Base-by-base conservation (phyloP, 2,329 filamentous ascomycete genomes). In the Penicillium sp. region DNA sequence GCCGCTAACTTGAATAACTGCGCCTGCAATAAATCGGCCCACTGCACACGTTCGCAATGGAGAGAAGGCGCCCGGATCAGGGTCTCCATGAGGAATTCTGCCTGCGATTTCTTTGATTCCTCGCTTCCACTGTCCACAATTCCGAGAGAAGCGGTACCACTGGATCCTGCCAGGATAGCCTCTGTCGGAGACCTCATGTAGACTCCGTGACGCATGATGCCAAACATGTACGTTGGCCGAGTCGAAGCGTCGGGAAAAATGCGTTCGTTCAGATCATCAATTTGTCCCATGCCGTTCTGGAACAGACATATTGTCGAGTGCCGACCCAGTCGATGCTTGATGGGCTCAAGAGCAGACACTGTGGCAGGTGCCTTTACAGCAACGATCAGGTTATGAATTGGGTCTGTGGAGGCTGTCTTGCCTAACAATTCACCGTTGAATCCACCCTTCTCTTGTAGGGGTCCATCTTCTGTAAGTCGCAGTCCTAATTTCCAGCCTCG, bases 331-430 rank as follows among this genome's bases (percentile, higher is more conserved):
- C 52, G 50, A 46, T 55, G 47, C 22, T 48, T 44, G 26, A 53
- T 44, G 1, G 52, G 50, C 9, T 51, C 40, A 3, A 55, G 40
- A 9, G 52, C 50, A n/a, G 50, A 36, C 4, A 52, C 50, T 0
- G 52, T 55, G n/a, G 52, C 50, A 2, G 50, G 44, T 18, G 52
- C 52, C 36, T 55, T 55, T 6, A 55, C 52, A 8, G 50, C 50
- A n/a, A 55, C 52, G 11, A 55, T 50, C 20, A 55, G 39, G 31
- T 53, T 37, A 6, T 42, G 50, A 39, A 55, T 55, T 20, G 44
- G 47, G 13, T 47, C 40, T 9, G 32, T 23, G 2, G 46, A 45
- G 8, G n/a, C 28, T 6, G 50, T 34, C 8, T 37, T n/a, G 14
- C 18, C 16, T 10, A 55, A 27, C 1, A 49, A 26, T 26, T 55